Base-by-base conservation (phyloP, 768 basidiomycete genomes). In the Pleurotus sapidus region DNA sequence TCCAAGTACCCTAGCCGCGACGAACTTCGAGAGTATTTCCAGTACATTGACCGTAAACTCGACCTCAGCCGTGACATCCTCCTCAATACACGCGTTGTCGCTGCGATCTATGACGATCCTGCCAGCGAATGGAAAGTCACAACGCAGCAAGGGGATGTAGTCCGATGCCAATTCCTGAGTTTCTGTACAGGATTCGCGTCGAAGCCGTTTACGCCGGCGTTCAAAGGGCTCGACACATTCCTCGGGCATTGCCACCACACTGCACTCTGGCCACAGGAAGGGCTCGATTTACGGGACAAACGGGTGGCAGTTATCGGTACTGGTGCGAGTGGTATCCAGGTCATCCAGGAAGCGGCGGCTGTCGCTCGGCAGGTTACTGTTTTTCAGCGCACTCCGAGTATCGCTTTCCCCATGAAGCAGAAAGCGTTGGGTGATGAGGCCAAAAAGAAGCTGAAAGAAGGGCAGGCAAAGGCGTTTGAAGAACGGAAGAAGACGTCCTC, bases 361-460 rank as follows among this genome's bases (percentile, higher is more conserved):
- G 37, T 62, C 11, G 63, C 63, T 1, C 39, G 54, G 1, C 61
- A 67, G 40, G 60, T 68, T 23, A 67, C 66, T 5, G 66, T 68
- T 12, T 70, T 70, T 62, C 68, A 70, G 40, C 67, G 68, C 4
- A 46, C 68, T 73, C 30, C 82, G 84, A 51, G 83, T 77, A 3
- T 76, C 49, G 56, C 80, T 73, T 25, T 72, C 62, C 0, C 82
- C 85, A 64, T 80, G 87, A 6, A 77, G 71, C 18, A 93, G 68
- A 9, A 71, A 74, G 58, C 86, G 91, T 49, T 95, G 88, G 1
- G 78, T 76, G 9, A 74, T 75, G 57, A 54, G 18, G 50, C 43
- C 24, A 60, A 63, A 27, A 58, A 59, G n/a, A 55, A 53, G 55
- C 60, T 64, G 60, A 63, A 63, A 37, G 46, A 61, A 15, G 57